phyloP scores from a whole-genome alignment of 768 basidiomycete species.

The Lactifluus echinatus region DNA sequence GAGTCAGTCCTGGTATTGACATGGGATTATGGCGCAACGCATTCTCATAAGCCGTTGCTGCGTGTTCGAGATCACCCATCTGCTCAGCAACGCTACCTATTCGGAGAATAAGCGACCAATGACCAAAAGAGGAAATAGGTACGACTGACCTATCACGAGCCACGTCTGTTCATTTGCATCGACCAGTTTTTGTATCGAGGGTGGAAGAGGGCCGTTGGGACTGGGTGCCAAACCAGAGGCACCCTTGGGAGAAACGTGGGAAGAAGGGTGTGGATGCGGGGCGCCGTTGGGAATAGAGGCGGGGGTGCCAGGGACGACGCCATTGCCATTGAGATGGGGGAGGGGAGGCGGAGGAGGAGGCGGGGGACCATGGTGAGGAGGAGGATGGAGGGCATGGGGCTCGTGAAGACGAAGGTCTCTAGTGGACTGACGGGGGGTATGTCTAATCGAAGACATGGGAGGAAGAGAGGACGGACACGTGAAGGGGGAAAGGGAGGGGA shows the following conservation, averaged over 20 bases:
- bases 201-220: constrained; percentile 23
- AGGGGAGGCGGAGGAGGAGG: constrained; percentile 33
- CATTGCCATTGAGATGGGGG: constrained; percentile 47
- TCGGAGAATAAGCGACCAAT: constrained; percentile 23
- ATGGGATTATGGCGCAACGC: constrained; percentile 92
- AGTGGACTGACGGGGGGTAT: constrained; percentile 49
- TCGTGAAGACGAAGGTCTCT: constrained; percentile 61
- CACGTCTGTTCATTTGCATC: constrained; percentile 91
- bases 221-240: constrained; percentile 21
- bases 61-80: constrained; percentile 89
- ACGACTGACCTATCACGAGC: constrained; percentile 73
- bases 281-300: constrained; percentile 37
- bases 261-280: constrained; percentile 29
- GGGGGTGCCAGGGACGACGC: constrained; percentile 38
- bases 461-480: constrained; percentile 22
- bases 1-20: constrained; percentile 83
- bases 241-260: constrained; percentile 32
- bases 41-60: constrained; percentile 88
- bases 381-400: constrained; percentile 37
- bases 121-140: constrained; percentile 12
- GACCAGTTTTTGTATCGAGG: constrained; percentile 66
- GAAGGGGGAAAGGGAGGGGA: constrained; percentile 26
- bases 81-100: constrained; percentile 92
- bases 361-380: constrained; percentile 35
- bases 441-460: constrained; percentile 48